Percentiles rank a stretch among this genome's conserved stretches.
Evolutionary conservation across 768 basidiomycete species (phyloP).

Genomic region (Phanerochaete carnosa): DNA sequence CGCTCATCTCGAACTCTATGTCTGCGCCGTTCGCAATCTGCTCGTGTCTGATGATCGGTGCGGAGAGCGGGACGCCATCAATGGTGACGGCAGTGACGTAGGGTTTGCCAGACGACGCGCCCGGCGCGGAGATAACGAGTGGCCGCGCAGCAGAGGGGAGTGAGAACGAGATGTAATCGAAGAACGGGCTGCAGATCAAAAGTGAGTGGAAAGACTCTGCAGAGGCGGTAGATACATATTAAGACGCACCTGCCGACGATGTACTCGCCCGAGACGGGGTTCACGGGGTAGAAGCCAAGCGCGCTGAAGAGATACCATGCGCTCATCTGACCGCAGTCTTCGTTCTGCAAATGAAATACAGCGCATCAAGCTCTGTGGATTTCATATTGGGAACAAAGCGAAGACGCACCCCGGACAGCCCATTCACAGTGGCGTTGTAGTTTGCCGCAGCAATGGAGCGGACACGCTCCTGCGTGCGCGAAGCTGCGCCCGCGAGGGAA

Average conservation of each 20-base stretch:
- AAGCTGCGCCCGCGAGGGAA: slow-evolving; percentile 65
- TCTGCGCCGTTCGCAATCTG: slow-evolving; percentile 56
- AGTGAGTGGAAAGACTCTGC: not conserved
- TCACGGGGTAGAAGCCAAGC: slow-evolving; percentile 83
- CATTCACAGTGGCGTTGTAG: slow-evolving; percentile 66
- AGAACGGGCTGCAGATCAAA: slow-evolving; percentile 39
- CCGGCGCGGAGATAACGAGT: slow-evolving; percentile 52
- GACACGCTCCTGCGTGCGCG: slow-evolving; percentile 68
- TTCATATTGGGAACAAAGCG: too few relatives aligned
- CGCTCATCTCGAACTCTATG: slow-evolving; percentile 66
- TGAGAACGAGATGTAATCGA: slow-evolving; percentile 49
- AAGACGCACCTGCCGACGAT: slow-evolving; percentile 65
- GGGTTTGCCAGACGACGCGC: slow-evolving; percentile 49
- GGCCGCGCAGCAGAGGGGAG: slow-evolving; percentile 40
- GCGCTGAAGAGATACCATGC: slow-evolving; percentile 85
- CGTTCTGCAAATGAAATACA: slow-evolving; percentile 48
- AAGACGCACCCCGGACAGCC: slow-evolving; percentile 63
- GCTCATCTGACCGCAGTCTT: slow-evolving; percentile 90
- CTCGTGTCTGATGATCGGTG: slow-evolving; percentile 57
- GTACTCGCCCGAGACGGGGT: slow-evolving; percentile 75
- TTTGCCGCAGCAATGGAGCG: slow-evolving; percentile 59
- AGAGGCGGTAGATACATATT: too few relatives aligned
- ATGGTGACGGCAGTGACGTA: slow-evolving; percentile 61
- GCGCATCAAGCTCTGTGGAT: too few relatives aligned
- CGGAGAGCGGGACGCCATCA: slow-evolving; percentile 42